Evolutionary conservation across 495 filamentous ascomycete species (phyloP).

Genomic region (Aspergillus mulundensis): DNA sequence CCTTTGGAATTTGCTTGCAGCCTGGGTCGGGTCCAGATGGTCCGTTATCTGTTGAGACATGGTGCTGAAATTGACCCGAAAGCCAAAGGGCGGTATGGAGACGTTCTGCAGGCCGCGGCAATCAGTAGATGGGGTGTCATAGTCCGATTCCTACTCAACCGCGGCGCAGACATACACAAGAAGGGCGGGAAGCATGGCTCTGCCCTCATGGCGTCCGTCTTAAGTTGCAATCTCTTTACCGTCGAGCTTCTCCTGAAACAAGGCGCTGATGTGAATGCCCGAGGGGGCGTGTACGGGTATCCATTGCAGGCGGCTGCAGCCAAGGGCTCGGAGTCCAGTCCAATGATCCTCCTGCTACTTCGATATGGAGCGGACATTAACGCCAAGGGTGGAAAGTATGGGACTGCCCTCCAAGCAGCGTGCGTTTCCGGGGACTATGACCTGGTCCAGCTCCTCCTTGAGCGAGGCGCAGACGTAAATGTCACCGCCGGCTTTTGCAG

Average conservation of each 20-base stretch:
- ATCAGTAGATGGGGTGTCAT: neutral
- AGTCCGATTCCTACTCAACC: neutral
- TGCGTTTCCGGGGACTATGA: neutral
- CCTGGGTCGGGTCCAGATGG: neutral
- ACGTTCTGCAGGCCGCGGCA: neutral
- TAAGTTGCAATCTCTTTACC: neutral
- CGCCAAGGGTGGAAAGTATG: neutral
- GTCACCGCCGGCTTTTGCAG: neutral
- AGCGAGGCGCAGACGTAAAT: neutral
- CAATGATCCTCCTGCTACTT: neutral
- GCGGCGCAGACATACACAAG: neutral
- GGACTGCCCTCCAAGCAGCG: neutral
- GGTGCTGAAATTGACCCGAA: neutral
- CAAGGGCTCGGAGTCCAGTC: neutral
- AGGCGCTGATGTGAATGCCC: neutral
- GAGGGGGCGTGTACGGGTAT: neutral
- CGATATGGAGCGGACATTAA: neutral
- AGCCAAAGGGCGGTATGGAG: neutral
- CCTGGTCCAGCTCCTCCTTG: neutral
- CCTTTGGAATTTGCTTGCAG: neutral
- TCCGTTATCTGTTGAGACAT: neutral
- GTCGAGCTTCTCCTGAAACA: neutral
- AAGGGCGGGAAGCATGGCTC: neutral
- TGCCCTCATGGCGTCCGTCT: neutral
- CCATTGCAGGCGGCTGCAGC: neutral